Base-by-base conservation (phyloP, 1,284 basidiomycete species). In the Psilocybe mexicana region DNA sequence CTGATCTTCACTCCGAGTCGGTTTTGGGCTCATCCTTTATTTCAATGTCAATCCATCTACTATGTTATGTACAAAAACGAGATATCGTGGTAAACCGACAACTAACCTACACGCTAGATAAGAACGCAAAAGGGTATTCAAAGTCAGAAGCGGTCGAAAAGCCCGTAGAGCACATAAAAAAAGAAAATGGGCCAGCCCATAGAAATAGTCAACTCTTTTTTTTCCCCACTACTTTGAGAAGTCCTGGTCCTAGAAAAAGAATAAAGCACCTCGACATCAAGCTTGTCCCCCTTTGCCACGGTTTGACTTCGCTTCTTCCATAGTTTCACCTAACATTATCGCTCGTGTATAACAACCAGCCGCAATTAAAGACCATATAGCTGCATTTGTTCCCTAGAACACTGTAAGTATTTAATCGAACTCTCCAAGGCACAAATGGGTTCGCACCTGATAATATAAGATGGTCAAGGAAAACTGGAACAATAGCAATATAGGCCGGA, bases 381-480 rank as follows among this genome's bases (percentile, higher is more conserved):
- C 84, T 36, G 82, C 86, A 69, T 92, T 92, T 42, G 87, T 90
- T 54, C 90, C 90, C 90, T 92, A 57, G 23, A 33, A 33, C 28
- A 18, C 8, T 28, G 51, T 59, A 26, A 50, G 51, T 12, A 43
- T 38, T 12, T 25, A 28, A 25, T 48, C 18, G 54, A 25, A 26
- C 43, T 33, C 30, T 33, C 14, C 45, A 33, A 12, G 35, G 54
- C 50, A 25, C 46, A 57, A 26, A 24, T 42, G 24, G 12, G 23
- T 57, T 61, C 80, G 64, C 66, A 90, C 92, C 76, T 94, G 92
- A 75, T 94, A 93, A 70, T 82, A 90, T 53, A 94, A 71, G 52
- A 90, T 78, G 25, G 82, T 76, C n/a, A 90, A 65, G 69, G 86
- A 83, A 0, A 83, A 76, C 67, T 90, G 86, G 61, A 87, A 73